Conservation (phyloP, 2,329 filamentous ascomycete genomes). For the Chlorencoelia australis region DNA sequence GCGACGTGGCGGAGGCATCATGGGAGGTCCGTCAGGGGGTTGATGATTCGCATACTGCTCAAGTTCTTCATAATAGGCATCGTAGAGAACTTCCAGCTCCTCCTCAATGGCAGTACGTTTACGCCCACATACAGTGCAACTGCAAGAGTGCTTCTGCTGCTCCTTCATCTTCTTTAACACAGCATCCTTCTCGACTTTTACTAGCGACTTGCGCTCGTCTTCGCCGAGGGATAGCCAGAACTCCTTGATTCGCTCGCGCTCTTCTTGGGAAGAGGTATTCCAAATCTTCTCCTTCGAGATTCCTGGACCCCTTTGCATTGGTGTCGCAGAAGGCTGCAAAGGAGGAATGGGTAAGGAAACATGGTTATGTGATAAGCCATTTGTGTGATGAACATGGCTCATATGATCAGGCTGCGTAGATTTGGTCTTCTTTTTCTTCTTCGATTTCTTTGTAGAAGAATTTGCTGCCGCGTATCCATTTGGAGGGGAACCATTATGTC, state of each 20-base stretch:
- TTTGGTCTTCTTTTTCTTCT: conserved; percentile 32
- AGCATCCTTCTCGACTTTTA: conserved; percentile 98
- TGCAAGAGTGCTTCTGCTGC: conserved; percentile 98
- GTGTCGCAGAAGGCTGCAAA: conserved; percentile 30
- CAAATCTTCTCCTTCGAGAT: conserved; percentile 71
- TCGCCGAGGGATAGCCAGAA: conserved; percentile 95
- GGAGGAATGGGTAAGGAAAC: conserved; percentile 27
- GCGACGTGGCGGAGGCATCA: conserved; percentile 58
- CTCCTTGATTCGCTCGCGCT: conserved; percentile 93
- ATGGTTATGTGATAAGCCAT: conserved; percentile 23
- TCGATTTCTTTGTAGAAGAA: conserved; percentile 27
- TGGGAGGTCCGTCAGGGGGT: conserved; percentile 59
- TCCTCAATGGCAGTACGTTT: conserved; percentile 97
- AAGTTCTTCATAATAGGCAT: conserved; percentile 96
- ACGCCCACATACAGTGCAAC: conserved; percentile 90
- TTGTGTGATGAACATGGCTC: conserved; percentile 15
- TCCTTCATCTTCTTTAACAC: conserved; percentile 99
- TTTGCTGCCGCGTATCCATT: conserved; percentile 24
- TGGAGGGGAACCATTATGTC: conserved; percentile 22
- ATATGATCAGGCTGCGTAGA: conserved; percentile 15
- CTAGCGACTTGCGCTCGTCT: conserved; percentile 85
- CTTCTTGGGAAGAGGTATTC: conserved; percentile 91
- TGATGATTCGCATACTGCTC: conserved; percentile 92
- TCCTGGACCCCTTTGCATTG: conserved; percentile 29
- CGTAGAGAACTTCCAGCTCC: conserved; percentile 92